These are phyloP conservation scores for Hypomyces rosellus DNA, from an alignment of 2,329 filamentous ascomycete species.

Conservation along the genomic window DNA sequence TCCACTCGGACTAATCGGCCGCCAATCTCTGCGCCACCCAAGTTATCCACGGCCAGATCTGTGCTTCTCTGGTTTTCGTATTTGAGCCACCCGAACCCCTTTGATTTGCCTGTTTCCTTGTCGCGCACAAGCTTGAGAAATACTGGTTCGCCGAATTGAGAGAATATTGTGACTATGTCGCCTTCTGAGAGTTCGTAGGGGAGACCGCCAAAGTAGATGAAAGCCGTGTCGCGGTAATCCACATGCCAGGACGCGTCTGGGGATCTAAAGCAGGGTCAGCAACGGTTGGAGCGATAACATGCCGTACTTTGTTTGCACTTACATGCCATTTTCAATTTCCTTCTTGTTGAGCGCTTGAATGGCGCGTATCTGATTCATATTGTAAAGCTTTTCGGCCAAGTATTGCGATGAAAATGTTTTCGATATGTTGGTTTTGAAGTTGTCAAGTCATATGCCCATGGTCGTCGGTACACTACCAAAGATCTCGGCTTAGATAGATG, in stretches of 20 bases:
- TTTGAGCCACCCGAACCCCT: constrained; percentile 92
- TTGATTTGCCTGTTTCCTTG: constrained; percentile 92
- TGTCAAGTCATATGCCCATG: too few relatives aligned
- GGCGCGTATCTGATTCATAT: constrained; percentile 92
- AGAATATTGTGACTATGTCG: constrained; percentile 93
- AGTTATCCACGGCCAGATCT: constrained; percentile 91
- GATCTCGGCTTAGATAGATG: too few relatives aligned
- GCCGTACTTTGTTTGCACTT: constrained; percentile 29
- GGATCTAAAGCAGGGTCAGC: constrained; percentile 44
- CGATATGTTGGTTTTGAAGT: too few relatives aligned
- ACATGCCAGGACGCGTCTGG: constrained; percentile 92
- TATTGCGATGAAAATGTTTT: background rate
- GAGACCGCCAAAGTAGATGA: constrained; percentile 90
- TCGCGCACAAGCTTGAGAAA: constrained; percentile 90
- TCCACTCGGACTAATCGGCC: constrained; percentile 81
- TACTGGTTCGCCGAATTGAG: constrained; percentile 90
- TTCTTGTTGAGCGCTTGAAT: constrained; percentile 90
- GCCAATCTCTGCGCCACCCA: constrained; percentile 77
- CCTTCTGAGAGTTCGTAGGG: constrained; percentile 91
- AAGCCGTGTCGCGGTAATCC: constrained; percentile 96
- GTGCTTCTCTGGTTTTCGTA: constrained; percentile 97
- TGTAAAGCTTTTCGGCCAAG: background rate
- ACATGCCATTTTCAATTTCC: constrained; percentile 85
- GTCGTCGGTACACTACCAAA: too few relatives aligned
- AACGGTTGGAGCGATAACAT: background rate